Evolutionary conservation across 805 yeast genomes (phyloP), one percentile per base, ranked within the genome.

Genomic region (Saccharomycopsis sp.): DNA sequence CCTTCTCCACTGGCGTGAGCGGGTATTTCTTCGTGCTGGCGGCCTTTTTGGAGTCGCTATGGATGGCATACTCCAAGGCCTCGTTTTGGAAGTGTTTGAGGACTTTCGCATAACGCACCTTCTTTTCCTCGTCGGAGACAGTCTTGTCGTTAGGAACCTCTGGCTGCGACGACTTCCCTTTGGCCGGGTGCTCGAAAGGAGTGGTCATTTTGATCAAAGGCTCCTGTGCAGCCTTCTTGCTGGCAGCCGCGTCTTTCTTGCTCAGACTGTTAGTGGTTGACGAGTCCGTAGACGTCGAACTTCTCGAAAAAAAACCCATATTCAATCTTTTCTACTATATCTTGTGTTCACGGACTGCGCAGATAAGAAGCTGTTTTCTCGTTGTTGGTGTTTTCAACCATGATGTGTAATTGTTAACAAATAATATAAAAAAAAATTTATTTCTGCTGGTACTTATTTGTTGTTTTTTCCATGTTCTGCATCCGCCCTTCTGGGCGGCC

Each of bases 181-280:
- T 65, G 8, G 87, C 82, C 1, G 89, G 82, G 4, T 64, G 67
- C 40, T 74, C 76, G 64, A 89, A 85, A 1, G 96, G 95, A 52
- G 67, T 60, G 9, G 64, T 63, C 2, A 68, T 58, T 56, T 69
- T 65, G 48, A 74, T 68, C 40, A 71, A 61, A 5, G 7, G 18
- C 16, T 44, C 48, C 18, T 44, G 8, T 34, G 37, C 7, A 37
- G 46, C 41, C 20, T n/a, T n/a, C n/a, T 24, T 18, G 40, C 20
- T 18, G 16, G 34, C 24, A 29, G 5, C 12, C 12, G 37, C 37
- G 12, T 29, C 12, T 29, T 29, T 29, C 37, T 29, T 29, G 12
- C 9, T 29, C 37, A 29, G 37, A 5, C 9, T 7, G 37, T 29
- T 12, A 12, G 37, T 29, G 37, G 37, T 29, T 29, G 37, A 29